Evolutionary conservation across 2,329 filamentous ascomycete genomes (phyloP).

Genomic region (Epichloe hybrida): DNA sequence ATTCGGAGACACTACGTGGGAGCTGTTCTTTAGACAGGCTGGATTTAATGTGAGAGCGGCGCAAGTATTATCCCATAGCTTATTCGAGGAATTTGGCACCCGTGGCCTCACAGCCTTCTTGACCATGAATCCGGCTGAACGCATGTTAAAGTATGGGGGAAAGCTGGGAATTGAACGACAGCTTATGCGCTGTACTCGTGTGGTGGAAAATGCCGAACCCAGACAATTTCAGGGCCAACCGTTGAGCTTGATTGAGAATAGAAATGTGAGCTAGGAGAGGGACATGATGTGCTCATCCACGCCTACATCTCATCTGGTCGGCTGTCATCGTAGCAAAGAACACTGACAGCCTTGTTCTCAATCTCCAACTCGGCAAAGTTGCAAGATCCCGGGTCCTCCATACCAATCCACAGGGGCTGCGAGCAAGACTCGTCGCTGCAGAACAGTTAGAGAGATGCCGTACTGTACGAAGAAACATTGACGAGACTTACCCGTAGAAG

Average conservation of each 20-base stretch:
- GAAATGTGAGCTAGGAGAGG: background rate
- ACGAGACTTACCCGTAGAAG: background rate
- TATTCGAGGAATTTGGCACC: slow-evolving; percentile 14
- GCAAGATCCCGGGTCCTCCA: slow-evolving; percentile 2
- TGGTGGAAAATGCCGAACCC: background rate
- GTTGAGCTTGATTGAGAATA: background rate
- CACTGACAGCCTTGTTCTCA: background rate
- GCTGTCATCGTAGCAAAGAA: slow-evolving; percentile 4
- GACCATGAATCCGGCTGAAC: slow-evolving; percentile 15
- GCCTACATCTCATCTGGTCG: background rate
- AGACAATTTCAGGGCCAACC: background rate
- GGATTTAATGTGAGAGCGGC: slow-evolving; percentile 25
- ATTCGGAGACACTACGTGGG: slow-evolving; percentile 28
- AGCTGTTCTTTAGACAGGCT: slow-evolving; percentile 19
- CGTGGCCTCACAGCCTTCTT: slow-evolving; percentile 19
- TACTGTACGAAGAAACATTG: background rate
- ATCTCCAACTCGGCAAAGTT: slow-evolving; percentile 1
- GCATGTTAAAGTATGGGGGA: slow-evolving; percentile 11
- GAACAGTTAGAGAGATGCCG: background rate
- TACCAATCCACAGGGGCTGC: slow-evolving; percentile 4
- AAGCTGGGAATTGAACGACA: slow-evolving; percentile 15
- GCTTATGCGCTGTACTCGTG: slow-evolving; percentile 4
- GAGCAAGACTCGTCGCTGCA: slow-evolving; percentile 2
- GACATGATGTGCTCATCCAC: background rate
- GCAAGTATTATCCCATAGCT: slow-evolving; percentile 17